Evolutionary conservation across 2,329 filamentous ascomycete genomes (phyloP).

Genomic region (Uncinocarpus reesii): DNA sequence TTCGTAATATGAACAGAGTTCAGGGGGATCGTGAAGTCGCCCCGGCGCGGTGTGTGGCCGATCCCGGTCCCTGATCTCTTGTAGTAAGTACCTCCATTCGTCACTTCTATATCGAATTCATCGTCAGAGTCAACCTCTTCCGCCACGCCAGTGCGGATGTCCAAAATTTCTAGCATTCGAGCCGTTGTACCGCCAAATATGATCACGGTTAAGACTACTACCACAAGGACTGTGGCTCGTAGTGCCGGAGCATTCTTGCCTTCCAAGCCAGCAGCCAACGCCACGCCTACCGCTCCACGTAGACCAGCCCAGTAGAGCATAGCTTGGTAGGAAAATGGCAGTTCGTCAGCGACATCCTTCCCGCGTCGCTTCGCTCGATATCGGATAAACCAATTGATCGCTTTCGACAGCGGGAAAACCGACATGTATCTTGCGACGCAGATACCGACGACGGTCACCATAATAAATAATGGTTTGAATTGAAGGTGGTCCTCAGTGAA

Average conservation of each 20-base stretch:
- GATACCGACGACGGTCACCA: slow-evolving; percentile 83
- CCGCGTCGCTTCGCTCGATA: slow-evolving; percentile 72
- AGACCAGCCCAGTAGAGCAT: slow-evolving; percentile 99
- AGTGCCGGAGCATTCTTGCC: slow-evolving; percentile 74
- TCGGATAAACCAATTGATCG: slow-evolving; percentile 86
- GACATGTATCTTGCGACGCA: slow-evolving; percentile 87
- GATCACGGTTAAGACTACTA: slow-evolving; percentile 94
- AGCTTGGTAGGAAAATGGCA: slow-evolving; percentile 92
- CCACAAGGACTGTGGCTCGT: slow-evolving; percentile 89
- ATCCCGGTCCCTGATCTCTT: slow-evolving; percentile 69
- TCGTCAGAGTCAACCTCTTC: slow-evolving; percentile 97
- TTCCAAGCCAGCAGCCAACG: slow-evolving; percentile 75
- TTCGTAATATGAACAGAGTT: slow-evolving; percentile 39
- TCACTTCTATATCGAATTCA: slow-evolving; percentile 89
- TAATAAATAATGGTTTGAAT: slow-evolving; percentile 91
- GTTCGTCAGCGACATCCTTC: slow-evolving; percentile 67
- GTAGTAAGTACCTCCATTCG: slow-evolving; percentile 62
- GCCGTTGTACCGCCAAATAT: slow-evolving; percentile 97
- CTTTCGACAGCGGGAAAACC: slow-evolving; percentile 80
- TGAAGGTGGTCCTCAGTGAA: slow-evolving; percentile 82
- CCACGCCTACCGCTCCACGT: slow-evolving; percentile 89
- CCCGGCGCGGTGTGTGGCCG: slow-evolving; percentile 60
- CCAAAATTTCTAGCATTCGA: slow-evolving; percentile 91
- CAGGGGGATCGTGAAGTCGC: slow-evolving; percentile 50
- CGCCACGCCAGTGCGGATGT: slow-evolving; percentile 91